These are phyloP conservation scores for Apiospora hydei DNA, from an alignment of 2,329 filamentous ascomycete species.

Conservation along the genomic window DNA sequence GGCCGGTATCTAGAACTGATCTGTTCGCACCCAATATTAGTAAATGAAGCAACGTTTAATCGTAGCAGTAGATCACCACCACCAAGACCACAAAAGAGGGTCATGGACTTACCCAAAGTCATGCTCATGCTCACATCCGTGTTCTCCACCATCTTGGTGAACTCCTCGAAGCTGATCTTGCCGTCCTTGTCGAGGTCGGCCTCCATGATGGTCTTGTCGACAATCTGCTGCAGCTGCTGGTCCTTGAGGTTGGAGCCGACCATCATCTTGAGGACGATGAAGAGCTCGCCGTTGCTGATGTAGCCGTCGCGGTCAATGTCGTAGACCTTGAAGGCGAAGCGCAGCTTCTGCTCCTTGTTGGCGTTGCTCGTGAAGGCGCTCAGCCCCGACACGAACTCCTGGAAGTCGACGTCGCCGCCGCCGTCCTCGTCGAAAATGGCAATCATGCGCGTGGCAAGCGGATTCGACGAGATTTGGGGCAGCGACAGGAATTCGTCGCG, in stretches of 20 bases:
- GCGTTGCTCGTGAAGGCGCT: constrained; percentile 97
- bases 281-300: constrained; percentile 98
- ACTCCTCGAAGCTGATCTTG: constrained; percentile 99
- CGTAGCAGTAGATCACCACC: background rate
- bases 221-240: constrained; percentile 98
- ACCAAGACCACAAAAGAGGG: background rate
- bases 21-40: constrained; percentile 26
- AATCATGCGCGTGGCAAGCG: constrained; percentile 97
- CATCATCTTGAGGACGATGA: constrained; percentile 99
- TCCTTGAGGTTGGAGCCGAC: constrained; percentile 99
- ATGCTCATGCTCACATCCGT: constrained; percentile 81
- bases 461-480: constrained; percentile 97
- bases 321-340: constrained; percentile 99
- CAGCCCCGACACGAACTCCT: constrained; percentile 95
- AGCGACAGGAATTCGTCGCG: constrained; percentile 97
- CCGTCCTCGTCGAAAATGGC: constrained; percentile 99
- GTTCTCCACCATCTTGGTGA: constrained; percentile 98
- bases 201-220: constrained; percentile 99
- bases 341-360: constrained; percentile 98
- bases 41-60: background rate
- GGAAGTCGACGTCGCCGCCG: constrained; percentile 96
- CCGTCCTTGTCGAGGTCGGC: constrained; percentile 94
- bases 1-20: constrained; percentile 40
- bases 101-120: constrained; percentile 69
- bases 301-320: constrained; percentile 98